phyloP scores from a whole-genome alignment of 225 moss, liverwort and hornwort species.

The Climacium dendroides region DNA sequence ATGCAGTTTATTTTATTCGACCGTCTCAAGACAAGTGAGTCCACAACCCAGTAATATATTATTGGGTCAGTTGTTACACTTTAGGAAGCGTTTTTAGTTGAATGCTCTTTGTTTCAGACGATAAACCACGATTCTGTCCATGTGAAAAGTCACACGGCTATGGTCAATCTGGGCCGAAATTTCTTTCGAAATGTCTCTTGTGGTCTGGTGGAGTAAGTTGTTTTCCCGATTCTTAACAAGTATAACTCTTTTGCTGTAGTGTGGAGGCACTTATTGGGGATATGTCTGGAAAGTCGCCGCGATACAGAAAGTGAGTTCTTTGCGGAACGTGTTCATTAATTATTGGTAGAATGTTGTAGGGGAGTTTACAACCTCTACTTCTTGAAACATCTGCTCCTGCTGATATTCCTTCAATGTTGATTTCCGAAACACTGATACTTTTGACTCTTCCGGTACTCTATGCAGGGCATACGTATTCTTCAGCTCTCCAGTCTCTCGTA shows the following conservation, averaged over 20 bases:
- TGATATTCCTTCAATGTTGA: not conserved
- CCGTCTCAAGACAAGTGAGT: conserved; percentile 68
- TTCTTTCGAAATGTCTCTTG: not conserved
- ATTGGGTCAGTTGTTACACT: not conserved
- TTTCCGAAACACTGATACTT: not conserved
- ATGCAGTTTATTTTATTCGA: conserved; percentile 82
- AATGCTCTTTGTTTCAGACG: not conserved
- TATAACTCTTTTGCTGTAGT: conserved; percentile 5
- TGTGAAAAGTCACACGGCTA: not conserved
- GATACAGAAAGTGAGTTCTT: conserved; percentile 59
- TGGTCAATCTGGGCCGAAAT: not conserved
- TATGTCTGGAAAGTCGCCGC: conserved; percentile 72
- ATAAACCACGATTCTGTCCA: not conserved
- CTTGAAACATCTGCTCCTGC: not conserved
- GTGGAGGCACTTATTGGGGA: conserved; percentile 63
- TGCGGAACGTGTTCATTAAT: not conserved
- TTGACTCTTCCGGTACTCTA: not conserved
- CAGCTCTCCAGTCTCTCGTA: conserved; percentile 66
- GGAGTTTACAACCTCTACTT: not conserved
- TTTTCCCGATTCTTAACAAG: not conserved
- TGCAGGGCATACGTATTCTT: conserved; percentile 81
- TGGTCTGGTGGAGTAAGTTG: not conserved
- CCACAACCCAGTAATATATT: not conserved
- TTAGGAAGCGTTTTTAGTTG: not conserved
- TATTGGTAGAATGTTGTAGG: not conserved